Percentiles rank a stretch among this genome's conserved stretches.
phyloP scores from a whole-genome alignment of 768 basidiomycete species.

The Mycena vulgaris region DNA sequence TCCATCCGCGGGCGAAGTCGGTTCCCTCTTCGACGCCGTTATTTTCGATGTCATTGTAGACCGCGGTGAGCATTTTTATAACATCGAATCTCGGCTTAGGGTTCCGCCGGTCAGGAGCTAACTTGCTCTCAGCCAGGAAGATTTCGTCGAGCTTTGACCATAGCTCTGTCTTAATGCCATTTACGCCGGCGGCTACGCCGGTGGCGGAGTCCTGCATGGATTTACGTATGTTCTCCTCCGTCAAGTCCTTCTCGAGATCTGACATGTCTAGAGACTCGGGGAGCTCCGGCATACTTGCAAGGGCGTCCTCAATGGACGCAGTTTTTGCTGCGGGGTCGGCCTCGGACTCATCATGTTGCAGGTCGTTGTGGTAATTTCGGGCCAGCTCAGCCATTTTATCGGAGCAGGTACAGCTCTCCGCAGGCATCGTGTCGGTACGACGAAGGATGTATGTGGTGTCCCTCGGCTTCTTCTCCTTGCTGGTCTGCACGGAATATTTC shows the following conservation, averaged over 20 bases:
- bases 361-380: conserved; percentile 5
- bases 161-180: conserved; percentile 13
- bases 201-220: background rate
- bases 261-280: background rate
- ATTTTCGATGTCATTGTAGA: background rate
- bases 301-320: background rate
- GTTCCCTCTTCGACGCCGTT: background rate
- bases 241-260: background rate
- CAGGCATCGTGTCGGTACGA: background rate
- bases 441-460: background rate
- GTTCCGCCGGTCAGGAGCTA: background rate
- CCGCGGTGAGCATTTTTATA: background rate
- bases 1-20: background rate
- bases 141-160: conserved; percentile 25
- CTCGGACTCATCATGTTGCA: background rate
- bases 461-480: background rate
- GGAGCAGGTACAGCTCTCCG: background rate
- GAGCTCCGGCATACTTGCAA: background rate
- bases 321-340: background rate
- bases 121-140: background rate
- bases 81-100: background rate
- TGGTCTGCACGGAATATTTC: background rate
- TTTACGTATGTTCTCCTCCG: background rate
- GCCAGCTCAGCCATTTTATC: conserved; percentile 4
- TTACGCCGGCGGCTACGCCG: conserved; percentile 2